Evolutionary conservation across 1,139 yeast species (phyloP).

Genomic region (Scheffersomyces cryptocercus): DNA sequence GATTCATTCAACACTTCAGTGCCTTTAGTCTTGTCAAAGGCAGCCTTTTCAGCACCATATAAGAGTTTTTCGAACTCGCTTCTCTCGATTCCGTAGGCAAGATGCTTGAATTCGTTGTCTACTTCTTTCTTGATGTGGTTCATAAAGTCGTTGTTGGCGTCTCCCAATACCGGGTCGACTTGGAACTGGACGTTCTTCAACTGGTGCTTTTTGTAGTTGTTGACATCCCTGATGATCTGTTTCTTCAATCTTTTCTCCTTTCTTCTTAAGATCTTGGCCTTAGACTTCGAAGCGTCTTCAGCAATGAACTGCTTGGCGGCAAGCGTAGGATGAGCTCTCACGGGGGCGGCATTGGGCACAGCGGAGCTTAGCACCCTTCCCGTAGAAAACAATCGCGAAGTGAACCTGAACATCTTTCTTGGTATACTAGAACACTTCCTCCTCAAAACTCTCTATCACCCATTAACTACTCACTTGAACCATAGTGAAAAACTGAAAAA

Average conservation of each 20-base stretch:
- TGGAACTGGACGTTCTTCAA: conserved; percentile 31
- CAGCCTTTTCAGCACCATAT: conserved; percentile 67
- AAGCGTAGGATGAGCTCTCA: conserved; percentile 24
- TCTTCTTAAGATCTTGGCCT: conserved; percentile 37
- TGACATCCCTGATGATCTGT: conserved; percentile 47
- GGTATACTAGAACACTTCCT: conserved; percentile 4
- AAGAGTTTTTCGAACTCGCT: conserved; percentile 73
- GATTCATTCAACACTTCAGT: conserved; percentile 49
- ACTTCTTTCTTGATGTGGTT: conserved; percentile 65
- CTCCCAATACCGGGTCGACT: conserved; percentile 81
- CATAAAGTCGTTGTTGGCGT: conserved; percentile 65
- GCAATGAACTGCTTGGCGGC: conserved; percentile 37
- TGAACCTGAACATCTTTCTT: conserved; percentile 17
- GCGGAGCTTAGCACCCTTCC: conserved; percentile 13
- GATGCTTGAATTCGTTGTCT: conserved; percentile 54
- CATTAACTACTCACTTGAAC: no score
- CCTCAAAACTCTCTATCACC: neutral
- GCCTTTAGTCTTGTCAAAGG: conserved; percentile 29
- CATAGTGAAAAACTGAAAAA: neutral
- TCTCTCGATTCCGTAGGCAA: conserved; percentile 60
- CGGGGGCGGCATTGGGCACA: conserved; percentile 10
- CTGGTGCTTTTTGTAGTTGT: conserved; percentile 44
- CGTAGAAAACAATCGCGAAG: conserved; percentile 21
- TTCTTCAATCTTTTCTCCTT: conserved; percentile 45
- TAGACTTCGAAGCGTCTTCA: conserved; percentile 28